Evolutionary conservation across 495 filamentous ascomycete genomes (phyloP).

Genomic region (Neurospora hispaniola): DNA sequence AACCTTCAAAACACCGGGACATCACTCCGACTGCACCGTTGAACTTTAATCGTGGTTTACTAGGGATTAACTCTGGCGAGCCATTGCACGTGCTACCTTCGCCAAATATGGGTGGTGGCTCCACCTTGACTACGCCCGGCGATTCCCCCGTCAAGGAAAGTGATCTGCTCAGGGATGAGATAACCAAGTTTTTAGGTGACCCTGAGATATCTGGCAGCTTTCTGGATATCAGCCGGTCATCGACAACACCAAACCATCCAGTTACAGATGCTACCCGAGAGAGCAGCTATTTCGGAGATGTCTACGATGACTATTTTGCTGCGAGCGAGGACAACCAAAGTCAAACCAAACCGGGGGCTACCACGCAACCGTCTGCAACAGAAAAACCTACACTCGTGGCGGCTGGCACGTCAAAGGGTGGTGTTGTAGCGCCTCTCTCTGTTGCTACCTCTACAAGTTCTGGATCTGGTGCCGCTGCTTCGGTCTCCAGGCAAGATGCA

Average conservation of each 20-base stretch:
- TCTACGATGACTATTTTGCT: constrained; percentile 36
- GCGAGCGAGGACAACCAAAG: constrained; percentile 16
- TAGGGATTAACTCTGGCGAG: constrained; percentile 2
- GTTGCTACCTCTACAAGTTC: neutral
- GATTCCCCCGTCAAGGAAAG: constrained; percentile 56
- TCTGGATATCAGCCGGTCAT: constrained; percentile 1
- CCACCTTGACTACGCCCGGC: constrained; percentile 45
- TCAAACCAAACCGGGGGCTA: neutral
- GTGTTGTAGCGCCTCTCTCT: neutral
- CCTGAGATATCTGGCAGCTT: constrained; percentile 8
- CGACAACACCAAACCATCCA: constrained; percentile 14
- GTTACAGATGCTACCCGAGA: constrained; percentile 22
- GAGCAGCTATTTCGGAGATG: constrained; percentile 34
- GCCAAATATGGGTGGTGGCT: constrained; percentile 37
- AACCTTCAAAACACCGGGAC: constrained; percentile 8
- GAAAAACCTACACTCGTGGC: neutral
- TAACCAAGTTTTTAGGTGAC: constrained; percentile 63
- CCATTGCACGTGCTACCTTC: constrained; percentile 17
- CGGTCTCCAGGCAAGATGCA: neutral
- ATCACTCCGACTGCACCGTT: constrained; percentile 40
- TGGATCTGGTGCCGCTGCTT: neutral
- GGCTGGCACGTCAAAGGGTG: neutral
- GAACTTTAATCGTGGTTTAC: constrained; percentile 28
- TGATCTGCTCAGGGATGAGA: constrained; percentile 69
- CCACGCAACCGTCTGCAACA: neutral